phyloP scores from a whole-genome alignment of 2,329 filamentous ascomycete genomes.

The Pseudocercospora pini-densiflorae region DNA sequence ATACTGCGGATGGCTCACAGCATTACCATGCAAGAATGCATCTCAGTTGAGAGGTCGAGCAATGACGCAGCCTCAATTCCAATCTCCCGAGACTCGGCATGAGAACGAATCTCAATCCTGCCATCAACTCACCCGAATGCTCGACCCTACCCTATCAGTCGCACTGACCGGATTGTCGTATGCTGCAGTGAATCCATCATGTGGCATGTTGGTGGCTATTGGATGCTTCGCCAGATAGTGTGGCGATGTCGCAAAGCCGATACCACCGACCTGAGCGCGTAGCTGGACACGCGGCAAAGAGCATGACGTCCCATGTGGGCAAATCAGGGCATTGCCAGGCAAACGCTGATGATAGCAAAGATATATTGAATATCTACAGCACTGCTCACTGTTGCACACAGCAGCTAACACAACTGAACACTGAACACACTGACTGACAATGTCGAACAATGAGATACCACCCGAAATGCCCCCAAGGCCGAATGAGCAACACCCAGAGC shows the following conservation, averaged over 20 bases:
- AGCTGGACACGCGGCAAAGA: slow-evolving; percentile 2
- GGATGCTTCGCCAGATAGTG: slow-evolving; percentile 1
- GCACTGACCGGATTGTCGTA: not conserved
- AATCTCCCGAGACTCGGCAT: not conserved
- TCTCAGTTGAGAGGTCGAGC: not conserved
- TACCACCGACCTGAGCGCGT: not conserved
- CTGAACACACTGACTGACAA: not conserved
- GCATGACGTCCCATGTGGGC: slow-evolving; percentile 6
- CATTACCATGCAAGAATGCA: not conserved
- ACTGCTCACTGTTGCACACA: not conserved
- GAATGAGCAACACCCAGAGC: slow-evolving; percentile 8
- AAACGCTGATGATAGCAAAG: not conserved
- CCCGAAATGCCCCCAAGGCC: slow-evolving; percentile 22
- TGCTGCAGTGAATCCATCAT: not conserved
- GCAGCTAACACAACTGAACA: not conserved
- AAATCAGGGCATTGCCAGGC: not conserved
- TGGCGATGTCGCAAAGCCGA: not conserved
- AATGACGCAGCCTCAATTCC: not conserved
- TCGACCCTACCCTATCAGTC: not conserved
- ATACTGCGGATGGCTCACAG: not conserved
- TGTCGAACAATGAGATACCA: slow-evolving; percentile 6
- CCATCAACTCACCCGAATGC: not conserved
- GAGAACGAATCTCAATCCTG: not conserved
- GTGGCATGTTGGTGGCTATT: not conserved
- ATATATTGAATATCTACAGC: not conserved